Percentiles rank a stretch among this genome's conserved stretches.
phyloP scores from a whole-genome alignment of 2,329 filamentous ascomycete species.

The Aspergillus pseudotamarii region DNA sequence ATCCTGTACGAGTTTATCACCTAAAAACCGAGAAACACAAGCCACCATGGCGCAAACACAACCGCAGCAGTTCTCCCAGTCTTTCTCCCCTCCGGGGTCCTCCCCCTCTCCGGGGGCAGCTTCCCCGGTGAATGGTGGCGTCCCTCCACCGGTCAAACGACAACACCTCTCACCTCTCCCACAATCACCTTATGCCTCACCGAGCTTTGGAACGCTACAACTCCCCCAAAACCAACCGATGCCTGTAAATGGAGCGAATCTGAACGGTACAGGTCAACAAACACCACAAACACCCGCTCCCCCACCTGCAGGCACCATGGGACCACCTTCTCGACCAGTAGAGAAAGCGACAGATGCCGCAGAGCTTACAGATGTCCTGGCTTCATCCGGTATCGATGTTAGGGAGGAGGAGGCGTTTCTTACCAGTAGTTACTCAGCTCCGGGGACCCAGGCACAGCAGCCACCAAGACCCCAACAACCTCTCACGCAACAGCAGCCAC shows the following conservation, averaged over 20 bases:
- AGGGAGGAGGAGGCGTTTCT: conserved; percentile 83
- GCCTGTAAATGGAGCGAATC: conserved; percentile 44
- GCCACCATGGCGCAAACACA: conserved; percentile 64
- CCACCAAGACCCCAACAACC: conserved; percentile 44
- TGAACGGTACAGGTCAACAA: conserved; percentile 57
- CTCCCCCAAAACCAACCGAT: conserved; percentile 39
- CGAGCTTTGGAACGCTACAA: conserved; percentile 56
- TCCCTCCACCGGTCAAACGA: conserved; percentile 74
- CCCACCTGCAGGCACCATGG: conserved; percentile 57
- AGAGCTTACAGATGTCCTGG: conserved; percentile 80
- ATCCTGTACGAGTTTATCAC: conserved; percentile 8
- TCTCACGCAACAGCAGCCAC: conserved; percentile 34
- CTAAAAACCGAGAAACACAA: conserved; percentile 13
- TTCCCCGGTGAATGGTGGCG: conserved; percentile 50
- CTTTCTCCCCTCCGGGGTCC: conserved; percentile 66
- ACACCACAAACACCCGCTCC: conserved; percentile 43
- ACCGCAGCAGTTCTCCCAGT: conserved; percentile 53
- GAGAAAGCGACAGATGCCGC: conserved; percentile 59
- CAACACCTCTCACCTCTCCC: conserved; percentile 71
- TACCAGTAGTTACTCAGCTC: conserved; percentile 57
- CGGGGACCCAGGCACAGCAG: conserved; percentile 40
- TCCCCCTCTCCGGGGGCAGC: conserved; percentile 63
- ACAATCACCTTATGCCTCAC: conserved; percentile 63
- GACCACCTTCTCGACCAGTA: conserved; percentile 62
- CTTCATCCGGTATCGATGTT: conserved; percentile 83